phyloP scores from a whole-genome alignment of 257 asterid species.

The Marsdenia floribunda region DNA sequence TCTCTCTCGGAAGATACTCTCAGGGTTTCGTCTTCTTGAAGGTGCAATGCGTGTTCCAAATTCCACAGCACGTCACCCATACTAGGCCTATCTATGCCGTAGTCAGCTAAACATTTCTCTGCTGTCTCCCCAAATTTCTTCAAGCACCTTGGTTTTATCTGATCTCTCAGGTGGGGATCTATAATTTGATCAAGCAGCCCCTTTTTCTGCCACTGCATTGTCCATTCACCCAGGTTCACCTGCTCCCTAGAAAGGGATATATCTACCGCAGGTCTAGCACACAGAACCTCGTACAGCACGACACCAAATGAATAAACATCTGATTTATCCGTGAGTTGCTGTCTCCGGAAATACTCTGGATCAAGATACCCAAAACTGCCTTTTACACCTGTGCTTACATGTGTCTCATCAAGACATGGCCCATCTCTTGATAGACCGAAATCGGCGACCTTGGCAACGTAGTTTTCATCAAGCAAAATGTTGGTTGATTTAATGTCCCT shows the following conservation, averaged over 20 bases:
- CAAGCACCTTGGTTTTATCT: constrained; percentile 45
- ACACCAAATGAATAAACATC: constrained; percentile 79
- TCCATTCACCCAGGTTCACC: constrained; percentile 71
- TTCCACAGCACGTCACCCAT: constrained; percentile 85
- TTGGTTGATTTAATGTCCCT: constrained; percentile 74
- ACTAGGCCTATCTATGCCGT: constrained; percentile 67
- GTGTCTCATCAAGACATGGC: constrained; percentile 62
- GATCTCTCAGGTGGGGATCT: constrained; percentile 34
- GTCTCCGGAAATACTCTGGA: constrained; percentile 67
- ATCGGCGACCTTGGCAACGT: constrained; percentile 67
- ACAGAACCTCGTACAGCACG: constrained; percentile 60
- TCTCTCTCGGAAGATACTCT: constrained; percentile 16
- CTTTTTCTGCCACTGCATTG: constrained; percentile 57
- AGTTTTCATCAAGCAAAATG: constrained; percentile 58
- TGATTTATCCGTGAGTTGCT: constrained; percentile 70
- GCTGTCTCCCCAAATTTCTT: constrained; percentile 58
- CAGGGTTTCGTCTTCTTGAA: constrained; percentile 41
- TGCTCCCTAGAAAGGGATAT: constrained; percentile 48
- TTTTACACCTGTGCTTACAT: constrained; percentile 78
- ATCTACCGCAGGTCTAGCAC: constrained; percentile 73
- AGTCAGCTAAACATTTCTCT: constrained; percentile 66
- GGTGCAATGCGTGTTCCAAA: constrained; percentile 63
- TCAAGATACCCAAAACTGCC: constrained; percentile 78
- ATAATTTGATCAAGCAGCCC: constrained; percentile 51
- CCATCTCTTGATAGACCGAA: constrained; percentile 77